These are phyloP conservation scores for Bauhinia variegata DNA, from an alignment of 306 rosid genomes.

Conservation along the genomic window DNA sequence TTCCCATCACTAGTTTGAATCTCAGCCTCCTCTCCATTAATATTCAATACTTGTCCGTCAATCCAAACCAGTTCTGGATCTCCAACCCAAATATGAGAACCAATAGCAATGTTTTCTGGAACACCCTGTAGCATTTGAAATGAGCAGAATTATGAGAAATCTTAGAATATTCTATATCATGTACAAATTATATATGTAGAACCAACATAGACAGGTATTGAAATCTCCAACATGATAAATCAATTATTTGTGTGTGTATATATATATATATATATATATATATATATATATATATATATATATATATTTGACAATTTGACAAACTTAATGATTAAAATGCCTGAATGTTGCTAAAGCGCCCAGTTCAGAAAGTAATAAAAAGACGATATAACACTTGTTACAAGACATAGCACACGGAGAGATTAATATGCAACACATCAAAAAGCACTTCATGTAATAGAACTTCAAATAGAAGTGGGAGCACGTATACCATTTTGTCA, in stretches of 20 bases:
- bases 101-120: conserved; percentile 68
- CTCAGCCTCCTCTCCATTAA: conserved; percentile 82
- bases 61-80: conserved; percentile 75
- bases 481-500: conserved; percentile 43
- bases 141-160: conserved; percentile 21
- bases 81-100: conserved; percentile 84
- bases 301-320: too few relatives aligned
- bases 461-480: neutral
- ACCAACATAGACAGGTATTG: conserved; percentile 7
- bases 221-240: conserved; percentile 15
- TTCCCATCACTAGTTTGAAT: conserved; percentile 65
- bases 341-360: too few relatives aligned
- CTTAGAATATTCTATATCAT: conserved; percentile 8
- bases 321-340: too few relatives aligned
- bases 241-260: too few relatives aligned
- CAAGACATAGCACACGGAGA: too few relatives aligned
- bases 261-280: too few relatives aligned
- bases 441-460: neutral
- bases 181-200: conserved; percentile 21
- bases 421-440: too few relatives aligned
- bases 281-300: too few relatives aligned
- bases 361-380: too few relatives aligned
- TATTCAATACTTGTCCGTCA: conserved; percentile 70
- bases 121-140: conserved; percentile 61
- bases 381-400: too few relatives aligned